Percentiles rank a stretch among this genome's conserved stretches.
These are phyloP conservation scores for Aspergillus taichungensis DNA, from an alignment of 495 filamentous ascomycete species.

Conservation along the genomic window DNA sequence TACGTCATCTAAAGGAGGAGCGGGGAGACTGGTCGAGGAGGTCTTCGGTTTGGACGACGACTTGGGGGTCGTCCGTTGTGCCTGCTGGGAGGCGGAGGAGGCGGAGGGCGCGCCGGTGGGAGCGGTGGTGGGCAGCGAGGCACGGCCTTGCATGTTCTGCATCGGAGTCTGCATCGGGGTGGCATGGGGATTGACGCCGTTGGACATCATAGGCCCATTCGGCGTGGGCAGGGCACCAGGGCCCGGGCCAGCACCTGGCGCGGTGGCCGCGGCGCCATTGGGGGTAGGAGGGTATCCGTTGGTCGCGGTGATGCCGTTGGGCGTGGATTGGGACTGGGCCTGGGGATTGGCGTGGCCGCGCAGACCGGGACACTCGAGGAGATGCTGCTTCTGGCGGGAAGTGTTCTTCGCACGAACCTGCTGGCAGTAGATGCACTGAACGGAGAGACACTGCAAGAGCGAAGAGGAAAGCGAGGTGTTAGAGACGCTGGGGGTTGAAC, in stretches of 20 bases:
- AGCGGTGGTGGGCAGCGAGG: constrained; percentile 31
- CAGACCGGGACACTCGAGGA: constrained; percentile 46
- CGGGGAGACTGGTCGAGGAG: constrained; percentile 30
- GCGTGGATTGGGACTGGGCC: constrained; percentile 29
- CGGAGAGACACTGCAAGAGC: constrained; percentile 47
- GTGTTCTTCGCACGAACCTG: constrained; percentile 51
- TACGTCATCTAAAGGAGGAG: constrained; percentile 43
- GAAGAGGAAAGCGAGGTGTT: constrained; percentile 19
- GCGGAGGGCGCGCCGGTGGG: constrained; percentile 24
- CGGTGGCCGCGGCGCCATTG: constrained; percentile 28
- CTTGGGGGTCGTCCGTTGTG: constrained; percentile 34
- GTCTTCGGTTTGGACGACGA: constrained; percentile 27
- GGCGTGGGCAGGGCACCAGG: constrained; percentile 28
- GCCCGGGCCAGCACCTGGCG: constrained; percentile 24
- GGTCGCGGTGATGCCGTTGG: constrained; percentile 35
- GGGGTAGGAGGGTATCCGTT: constrained; percentile 43
- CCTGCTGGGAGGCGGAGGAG: constrained; percentile 19
- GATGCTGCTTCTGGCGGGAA: constrained; percentile 48
- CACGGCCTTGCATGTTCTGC: constrained; percentile 29
- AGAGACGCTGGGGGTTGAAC: constrained; percentile 20
- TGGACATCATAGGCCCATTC: constrained; percentile 36
- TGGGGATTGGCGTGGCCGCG: constrained; percentile 39
- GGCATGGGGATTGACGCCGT: constrained; percentile 38
- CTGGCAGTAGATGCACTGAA: constrained; percentile 52
- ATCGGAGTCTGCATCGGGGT: constrained; percentile 38